Percentiles rank a stretch among this genome's conserved stretches.
phyloP scores from a whole-genome alignment of 495 filamentous ascomycete genomes.

The Talaromyces thailandensis region DNA sequence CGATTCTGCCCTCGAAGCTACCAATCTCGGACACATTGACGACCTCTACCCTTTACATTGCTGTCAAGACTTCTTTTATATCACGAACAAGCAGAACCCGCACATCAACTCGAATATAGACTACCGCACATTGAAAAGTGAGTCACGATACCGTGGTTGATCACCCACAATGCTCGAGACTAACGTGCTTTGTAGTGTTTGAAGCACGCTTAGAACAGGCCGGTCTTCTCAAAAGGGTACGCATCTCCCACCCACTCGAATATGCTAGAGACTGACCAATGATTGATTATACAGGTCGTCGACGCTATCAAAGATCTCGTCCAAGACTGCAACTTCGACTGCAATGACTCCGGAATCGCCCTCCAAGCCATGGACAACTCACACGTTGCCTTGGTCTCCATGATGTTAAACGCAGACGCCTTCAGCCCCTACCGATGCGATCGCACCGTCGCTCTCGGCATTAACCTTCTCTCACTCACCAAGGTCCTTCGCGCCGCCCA shows the following conservation, averaged over 20 bases:
- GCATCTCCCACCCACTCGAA: conserved; percentile 10
- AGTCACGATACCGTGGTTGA: background rate
- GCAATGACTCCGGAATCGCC: conserved; percentile 98
- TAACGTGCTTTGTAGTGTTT: conserved; percentile 55
- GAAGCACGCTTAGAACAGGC: conserved; percentile 97
- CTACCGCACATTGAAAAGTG: background rate
- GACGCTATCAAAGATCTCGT: conserved; percentile 99
- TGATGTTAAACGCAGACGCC: conserved; percentile 91
- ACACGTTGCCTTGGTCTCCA: conserved; percentile 96
- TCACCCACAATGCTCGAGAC: background rate
- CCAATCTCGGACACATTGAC: background rate
- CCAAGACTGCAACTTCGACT: conserved; percentile 99
- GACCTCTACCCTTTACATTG: background rate
- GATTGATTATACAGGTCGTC: conserved; percentile 57
- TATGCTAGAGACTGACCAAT: conserved; percentile 1
- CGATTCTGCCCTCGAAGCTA: background rate
- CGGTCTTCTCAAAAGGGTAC: conserved; percentile 87
- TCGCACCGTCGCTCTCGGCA: conserved; percentile 94
- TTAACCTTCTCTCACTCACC: conserved; percentile 92
- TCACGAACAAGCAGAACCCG: background rate
- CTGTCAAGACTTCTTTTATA: too few relatives aligned
- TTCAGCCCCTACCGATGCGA: conserved; percentile 98
- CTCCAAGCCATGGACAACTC: conserved; percentile 99
- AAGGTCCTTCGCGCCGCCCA: conserved; percentile 94
- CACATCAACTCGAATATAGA: background rate